Evolutionary conservation across 352 stramenopile genomes (phyloP), one percentile per base, ranked within the genome.

Genomic region (Globisporangium polare): DNA sequence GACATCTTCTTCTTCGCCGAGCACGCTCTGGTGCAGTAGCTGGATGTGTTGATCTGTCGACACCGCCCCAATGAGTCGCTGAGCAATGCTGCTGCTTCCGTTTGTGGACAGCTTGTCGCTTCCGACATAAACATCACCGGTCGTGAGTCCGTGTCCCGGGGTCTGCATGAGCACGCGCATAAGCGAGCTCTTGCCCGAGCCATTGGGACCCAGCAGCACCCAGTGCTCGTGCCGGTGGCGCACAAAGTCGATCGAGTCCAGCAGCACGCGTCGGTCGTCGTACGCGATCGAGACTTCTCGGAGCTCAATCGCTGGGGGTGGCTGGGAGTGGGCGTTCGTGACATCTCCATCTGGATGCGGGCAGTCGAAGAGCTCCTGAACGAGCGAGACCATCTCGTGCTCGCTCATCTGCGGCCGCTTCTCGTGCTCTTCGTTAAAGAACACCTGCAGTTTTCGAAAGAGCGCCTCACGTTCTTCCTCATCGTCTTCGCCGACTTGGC

Each of bases 1-100:
- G 6, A n/a, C 22, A 39, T 47, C 42, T 56, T 12, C 39, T 41
- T 12, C 39, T 43, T 45, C n/a, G n/a, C n/a, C 43, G 17, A 74
- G 67, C 1, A 83, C 33, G 50, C 73, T 68, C 66, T 73, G 70
- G 57, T 82, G 80, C 59, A 80, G 66, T 60, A 94, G 67, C 41
- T 89, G 75, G 56, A 98, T 83, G 66, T 98, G 92, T 24, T 89
- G 78, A 63, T 98, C 90, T 2, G 92, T 98, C 0, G 92, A 97
- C 12, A 97, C 84, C 43, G 80, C 88, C 46, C 88, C 79, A n/a
- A 96, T 20, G 67, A 59, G 31, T 18, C 20, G 43, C 43, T 50
- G 43, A 27, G n/a, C 20, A n/a, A 6, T 29, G 39, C 39, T 45
- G 41, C 8, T 22, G 17, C 43, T 51, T 53, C 29, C 29, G 47